Evolutionary conservation across 768 basidiomycete species (phyloP), one percentile per base, ranked within the genome.

Genomic region (Mycena floridula): DNA sequence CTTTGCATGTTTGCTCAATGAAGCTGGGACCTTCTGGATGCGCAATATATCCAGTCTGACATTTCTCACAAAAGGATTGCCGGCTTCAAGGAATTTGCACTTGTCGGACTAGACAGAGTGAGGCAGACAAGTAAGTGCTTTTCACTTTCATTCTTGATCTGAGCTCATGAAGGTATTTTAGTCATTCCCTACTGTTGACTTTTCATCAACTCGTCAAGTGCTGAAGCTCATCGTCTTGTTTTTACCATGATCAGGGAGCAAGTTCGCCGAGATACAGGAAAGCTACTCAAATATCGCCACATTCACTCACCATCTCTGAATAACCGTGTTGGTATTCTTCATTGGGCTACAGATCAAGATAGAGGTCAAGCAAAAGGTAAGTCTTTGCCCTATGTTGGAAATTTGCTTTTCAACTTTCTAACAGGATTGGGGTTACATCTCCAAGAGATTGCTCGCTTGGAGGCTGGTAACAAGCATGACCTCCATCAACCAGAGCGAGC

Each of bases 191-290:
- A 44, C 1, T 49, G 49, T 2, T 46, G 42, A 12, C 57, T 56
- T 6, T 63, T 64, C 22, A 60, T 50, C 4, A 62, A 48, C 1
- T 62, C 52, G 0, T 54, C 61, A 32, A 53, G 49, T 12, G 56
- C 62, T 0, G 22, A 59, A 11, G 56, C 58, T 11, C n/a, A n/a
- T n/a, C n/a, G n/a, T n/a, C n/a, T n/a, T n/a, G 40, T 62, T 0
- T 58, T 61, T 38, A 20, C 23, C 0, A 27, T 26, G 1, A 61
- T 65, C 5, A 61, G 54, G 25, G 16, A 50, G 1, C 52, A 59
- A 40, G 49, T 47, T 2, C 16, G 21, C 16, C 26, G n/a, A 7
- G 59, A 59, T 28, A 59, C 56, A 0, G 52, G 52, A 2, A 5
- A 50, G 3, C 37, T 47, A 0, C 48, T 55, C n/a, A 46, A 41